Conservation (phyloP, 208 protist species). For the Leishmania major region DNA sequence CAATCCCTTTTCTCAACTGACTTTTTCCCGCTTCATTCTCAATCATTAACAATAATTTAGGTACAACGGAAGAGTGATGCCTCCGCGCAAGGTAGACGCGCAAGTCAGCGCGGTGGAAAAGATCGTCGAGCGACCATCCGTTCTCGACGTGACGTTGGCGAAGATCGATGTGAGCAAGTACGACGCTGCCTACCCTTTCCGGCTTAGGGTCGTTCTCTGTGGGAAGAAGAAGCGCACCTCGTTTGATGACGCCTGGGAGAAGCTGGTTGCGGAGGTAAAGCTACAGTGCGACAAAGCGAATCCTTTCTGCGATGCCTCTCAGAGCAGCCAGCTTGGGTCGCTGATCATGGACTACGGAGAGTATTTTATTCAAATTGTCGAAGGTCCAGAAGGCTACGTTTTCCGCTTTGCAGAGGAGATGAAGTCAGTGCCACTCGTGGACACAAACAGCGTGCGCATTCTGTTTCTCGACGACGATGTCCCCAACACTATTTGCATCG, state of each 20-base stretch:
- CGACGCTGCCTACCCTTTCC: constrained; percentile 51
- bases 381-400: constrained; percentile 68
- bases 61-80: constrained; percentile 16
- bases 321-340: constrained; percentile 9
- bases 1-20: background rate
- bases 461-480: constrained; percentile 80
- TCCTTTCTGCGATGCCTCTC: constrained; percentile 21
- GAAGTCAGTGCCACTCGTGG: constrained; percentile 17
- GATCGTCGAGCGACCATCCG: constrained; percentile 44
- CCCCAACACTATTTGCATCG: constrained; percentile 6
- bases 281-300: constrained; percentile 30
- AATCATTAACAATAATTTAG: background rate
- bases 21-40: background rate
- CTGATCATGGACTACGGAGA: constrained; percentile 72
- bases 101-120: constrained; percentile 48
- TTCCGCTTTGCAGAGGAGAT: constrained; percentile 49
- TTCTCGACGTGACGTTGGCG: constrained; percentile 55
- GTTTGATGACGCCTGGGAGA: constrained; percentile 25
- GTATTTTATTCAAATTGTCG: constrained; percentile 64
- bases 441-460: constrained; percentile 39
- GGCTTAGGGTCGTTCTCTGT: constrained; percentile 45
- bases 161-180: constrained; percentile 39
- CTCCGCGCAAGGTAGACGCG: constrained; percentile 24
- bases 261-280: constrained; percentile 21
- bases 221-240: constrained; percentile 34